phyloP scores from a whole-genome alignment of 768 basidiomycete genomes.

The Pleurotus platypus region DNA sequence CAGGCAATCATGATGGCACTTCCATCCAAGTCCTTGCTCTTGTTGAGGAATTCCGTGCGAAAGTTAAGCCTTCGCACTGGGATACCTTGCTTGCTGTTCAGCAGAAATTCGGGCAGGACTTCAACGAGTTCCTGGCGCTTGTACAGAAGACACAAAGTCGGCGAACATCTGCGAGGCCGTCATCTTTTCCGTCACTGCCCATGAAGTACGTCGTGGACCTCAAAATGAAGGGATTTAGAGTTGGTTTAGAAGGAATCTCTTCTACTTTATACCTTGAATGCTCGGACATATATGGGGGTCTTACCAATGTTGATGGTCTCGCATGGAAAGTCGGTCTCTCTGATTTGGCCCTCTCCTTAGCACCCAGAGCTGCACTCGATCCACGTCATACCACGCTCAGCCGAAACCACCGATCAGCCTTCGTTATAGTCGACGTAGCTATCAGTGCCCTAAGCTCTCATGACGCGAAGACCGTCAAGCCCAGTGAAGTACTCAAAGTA shows the following conservation, averaged over 20 bases:
- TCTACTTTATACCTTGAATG: constrained; percentile 77
- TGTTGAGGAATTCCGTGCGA: constrained; percentile 67
- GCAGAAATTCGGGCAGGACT: constrained; percentile 87
- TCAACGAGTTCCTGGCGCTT: constrained; percentile 72
- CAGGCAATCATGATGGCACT: constrained; percentile 50
- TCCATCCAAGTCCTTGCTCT: constrained; percentile 52
- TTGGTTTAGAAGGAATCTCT: constrained; percentile 72
- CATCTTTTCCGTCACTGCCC: constrained; percentile 10
- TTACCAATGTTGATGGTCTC: constrained; percentile 42
- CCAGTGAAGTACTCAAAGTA: constrained; percentile 42
- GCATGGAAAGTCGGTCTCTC: constrained; percentile 70
- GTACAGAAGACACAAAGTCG: constrained; percentile 54
- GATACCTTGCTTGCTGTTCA: constrained; percentile 82
- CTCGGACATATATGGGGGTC: constrained; percentile 63
- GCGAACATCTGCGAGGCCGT: constrained; percentile 16
- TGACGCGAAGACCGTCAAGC: constrained; percentile 12
- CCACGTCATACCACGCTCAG: constrained; percentile 41
- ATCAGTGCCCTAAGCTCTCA: constrained; percentile 29
- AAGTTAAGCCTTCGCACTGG: constrained; percentile 78
- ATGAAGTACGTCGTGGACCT: constrained; percentile 47
- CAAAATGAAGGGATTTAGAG: constrained; percentile 76
- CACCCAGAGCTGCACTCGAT: constrained; percentile 44
- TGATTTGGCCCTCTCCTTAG: constrained; percentile 81
- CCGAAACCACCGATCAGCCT: constrained; percentile 69
- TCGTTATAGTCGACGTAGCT: constrained; percentile 77